Evolutionary conservation across 2,329 filamentous ascomycete species (phyloP), one percentile per base, ranked within the genome.

Genomic region (Penicillium carneum): DNA sequence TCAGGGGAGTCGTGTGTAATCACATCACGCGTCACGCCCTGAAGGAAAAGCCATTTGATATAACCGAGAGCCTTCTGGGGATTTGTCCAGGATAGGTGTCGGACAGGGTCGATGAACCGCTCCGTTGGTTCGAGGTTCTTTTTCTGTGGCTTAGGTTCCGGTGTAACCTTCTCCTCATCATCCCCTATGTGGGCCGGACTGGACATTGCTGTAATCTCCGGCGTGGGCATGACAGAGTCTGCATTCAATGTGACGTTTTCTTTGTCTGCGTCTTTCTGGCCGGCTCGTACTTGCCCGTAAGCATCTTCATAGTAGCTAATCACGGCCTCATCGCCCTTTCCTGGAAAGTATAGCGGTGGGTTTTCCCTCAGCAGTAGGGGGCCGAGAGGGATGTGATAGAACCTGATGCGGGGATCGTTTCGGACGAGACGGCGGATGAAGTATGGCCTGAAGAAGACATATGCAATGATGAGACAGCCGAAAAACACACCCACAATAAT

Each of bases 31-130:
- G 75, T 80, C 9, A 82, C 77, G 56, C 80, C 78, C 46, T 78
- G 77, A 4, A 80, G 79, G 49, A 84, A 74, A 12, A 74, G 68
- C 20, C 76, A 79, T 63, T 83, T 84, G 36, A 74, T 61, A 38
- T 79, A 80, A 4, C 79, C 80, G 49, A 65, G 77, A 58, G 66
- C 61, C 42, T 70, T 69, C 9, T 64, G 41, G 29, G 69, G 69
- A 18, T 69, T 64, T 2, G 33, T 11, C 50, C 63, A 62, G 14
- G 62, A 57, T 1, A 61, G 59, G 4, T 60, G 39, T 12, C 61
- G 49, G 18, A 64, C 61, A 2, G 63, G 62, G 34, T 68, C 71
- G 36, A 73, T 64, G 61, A 71, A 72, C 10, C 70, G 69, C 31
- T 73, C 71, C n/a, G 61, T 36, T 6, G 71, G 69, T 1, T 64